These are phyloP conservation scores for Termitomyces titanicus DNA, from an alignment of 768 basidiomycete genomes.

Conservation along the genomic window DNA sequence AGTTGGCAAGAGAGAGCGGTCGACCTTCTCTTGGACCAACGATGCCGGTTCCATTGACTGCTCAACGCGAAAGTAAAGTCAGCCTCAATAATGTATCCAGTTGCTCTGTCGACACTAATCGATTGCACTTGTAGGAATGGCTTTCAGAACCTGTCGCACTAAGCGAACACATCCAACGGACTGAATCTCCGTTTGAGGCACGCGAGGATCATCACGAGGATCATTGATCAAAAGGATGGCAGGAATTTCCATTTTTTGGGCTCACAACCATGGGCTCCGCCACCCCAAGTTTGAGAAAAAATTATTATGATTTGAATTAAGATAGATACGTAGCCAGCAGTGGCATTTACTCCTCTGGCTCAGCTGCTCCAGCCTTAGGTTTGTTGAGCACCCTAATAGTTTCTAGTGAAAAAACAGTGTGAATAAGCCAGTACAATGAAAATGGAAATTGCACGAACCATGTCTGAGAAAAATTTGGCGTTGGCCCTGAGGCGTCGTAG, in stretches of 20 bases:
- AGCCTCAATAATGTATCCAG: neutral
- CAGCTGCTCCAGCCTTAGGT: constrained; percentile 1
- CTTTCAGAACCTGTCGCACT: constrained; percentile 23
- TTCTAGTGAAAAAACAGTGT: constrained; percentile 42
- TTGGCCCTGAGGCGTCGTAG: constrained; percentile 65
- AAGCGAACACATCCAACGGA: constrained; percentile 27
- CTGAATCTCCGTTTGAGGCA: constrained; percentile 38
- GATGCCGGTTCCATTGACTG: constrained; percentile 26
- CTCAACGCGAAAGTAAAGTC: constrained; percentile 27
- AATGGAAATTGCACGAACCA: constrained; percentile 39
- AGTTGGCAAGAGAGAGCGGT: constrained; percentile 40
- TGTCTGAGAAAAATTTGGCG: constrained; percentile 82
- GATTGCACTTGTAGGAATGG: constrained; percentile 27
- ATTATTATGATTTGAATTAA: neutral
- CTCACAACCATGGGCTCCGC: too few relatives aligned
- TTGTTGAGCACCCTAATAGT: constrained; percentile 44
- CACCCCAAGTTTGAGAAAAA: neutral
- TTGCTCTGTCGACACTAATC: neutral
- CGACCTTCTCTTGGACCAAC: constrained; percentile 28
- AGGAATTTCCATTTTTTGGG: too few relatives aligned
- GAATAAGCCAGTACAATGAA: neutral
- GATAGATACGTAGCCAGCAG: neutral
- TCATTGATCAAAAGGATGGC: too few relatives aligned
- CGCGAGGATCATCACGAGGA: constrained; percentile 16
- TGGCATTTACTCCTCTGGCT: constrained; percentile 5